phyloP scores from a whole-genome alignment of 2,329 filamentous ascomycete genomes.

The Botryotinia globosa region DNA sequence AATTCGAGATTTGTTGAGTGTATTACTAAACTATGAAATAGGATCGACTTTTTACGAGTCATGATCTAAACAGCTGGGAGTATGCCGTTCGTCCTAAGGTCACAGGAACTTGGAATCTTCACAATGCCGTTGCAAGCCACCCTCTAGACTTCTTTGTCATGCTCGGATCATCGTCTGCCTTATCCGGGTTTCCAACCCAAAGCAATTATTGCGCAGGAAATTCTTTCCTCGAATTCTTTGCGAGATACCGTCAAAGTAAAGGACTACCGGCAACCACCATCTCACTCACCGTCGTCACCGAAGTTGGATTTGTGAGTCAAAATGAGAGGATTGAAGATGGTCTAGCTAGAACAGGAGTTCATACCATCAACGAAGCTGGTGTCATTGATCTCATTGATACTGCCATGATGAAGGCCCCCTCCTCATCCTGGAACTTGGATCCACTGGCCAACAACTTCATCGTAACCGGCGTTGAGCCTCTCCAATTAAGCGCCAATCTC shows the following conservation, averaged over 20 bases:
- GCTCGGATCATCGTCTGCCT: slow-evolving; percentile 35
- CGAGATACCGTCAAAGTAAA: slow-evolving; percentile 31
- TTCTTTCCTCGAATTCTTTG: slow-evolving; percentile 40
- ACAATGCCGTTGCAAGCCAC: slow-evolving; percentile 20
- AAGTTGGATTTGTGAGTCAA: slow-evolving; percentile 39
- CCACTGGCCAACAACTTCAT: slow-evolving; percentile 9
- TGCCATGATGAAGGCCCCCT: slow-evolving; percentile 18
- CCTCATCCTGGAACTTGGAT: neutral
- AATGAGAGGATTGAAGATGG: slow-evolving; percentile 27
- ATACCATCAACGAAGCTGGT: slow-evolving; percentile 24
- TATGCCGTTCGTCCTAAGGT: slow-evolving; percentile 39
- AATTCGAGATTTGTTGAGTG: too few species aligned
- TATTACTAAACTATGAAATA: too few species aligned
- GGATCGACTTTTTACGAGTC: slow-evolving; percentile 11
- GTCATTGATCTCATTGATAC: slow-evolving; percentile 29
- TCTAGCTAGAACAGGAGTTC: slow-evolving; percentile 22
- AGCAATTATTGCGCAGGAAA: slow-evolving; percentile 43
- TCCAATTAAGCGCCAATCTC: neutral
- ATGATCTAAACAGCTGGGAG: slow-evolving; percentile 1
- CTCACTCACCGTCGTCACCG: slow-evolving; percentile 40
- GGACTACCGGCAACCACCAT: slow-evolving; percentile 35
- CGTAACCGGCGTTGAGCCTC: slow-evolving; percentile 4
- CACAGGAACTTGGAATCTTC: slow-evolving; percentile 24
- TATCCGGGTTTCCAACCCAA: slow-evolving; percentile 38
- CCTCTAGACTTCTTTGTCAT: slow-evolving; percentile 42